Conservation (phyloP, 2,329 filamentous ascomycete genomes). For the Ophiocordyceps camponoti-rufipedis region DNA sequence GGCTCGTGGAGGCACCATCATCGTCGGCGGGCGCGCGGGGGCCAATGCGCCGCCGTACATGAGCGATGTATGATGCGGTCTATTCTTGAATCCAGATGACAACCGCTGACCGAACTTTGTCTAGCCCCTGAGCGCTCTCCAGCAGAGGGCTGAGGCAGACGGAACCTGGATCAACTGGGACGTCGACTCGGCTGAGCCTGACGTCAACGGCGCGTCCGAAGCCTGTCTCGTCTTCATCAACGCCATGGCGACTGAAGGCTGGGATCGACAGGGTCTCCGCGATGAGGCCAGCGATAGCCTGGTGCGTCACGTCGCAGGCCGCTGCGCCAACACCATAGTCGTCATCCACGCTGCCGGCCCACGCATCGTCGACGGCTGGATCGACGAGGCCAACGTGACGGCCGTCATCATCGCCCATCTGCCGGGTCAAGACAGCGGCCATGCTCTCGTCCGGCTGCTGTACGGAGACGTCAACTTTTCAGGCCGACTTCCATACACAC, state of each 20-base stretch:
- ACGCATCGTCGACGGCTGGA: constrained; percentile 62
- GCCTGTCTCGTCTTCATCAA: constrained; percentile 74
- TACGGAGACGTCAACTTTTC: constrained; percentile 59
- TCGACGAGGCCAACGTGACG: constrained; percentile 59
- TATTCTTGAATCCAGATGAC: too few species aligned
- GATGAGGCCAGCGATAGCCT: constrained; percentile 67
- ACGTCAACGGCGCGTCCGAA: constrained; percentile 23
- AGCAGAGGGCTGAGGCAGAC: constrained; percentile 31
- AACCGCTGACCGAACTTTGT: too few species aligned
- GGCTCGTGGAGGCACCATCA: constrained; percentile 30
- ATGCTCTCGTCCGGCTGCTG: constrained; percentile 61
- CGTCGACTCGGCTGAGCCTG: constrained; percentile 12
- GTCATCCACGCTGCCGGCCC: constrained; percentile 77
- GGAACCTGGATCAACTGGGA: constrained; percentile 37
- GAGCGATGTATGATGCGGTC: constrained; percentile 16
- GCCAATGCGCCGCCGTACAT: constrained; percentile 31
- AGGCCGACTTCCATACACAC: constrained; percentile 76
- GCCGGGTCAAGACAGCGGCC: constrained; percentile 73
- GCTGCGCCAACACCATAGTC: constrained; percentile 45
- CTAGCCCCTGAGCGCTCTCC: constrained; percentile 37
- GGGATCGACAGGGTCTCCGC: constrained; percentile 43
- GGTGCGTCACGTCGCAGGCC: constrained; percentile 48
- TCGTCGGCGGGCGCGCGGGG: constrained; percentile 31
- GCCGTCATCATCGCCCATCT: constrained; percentile 70
- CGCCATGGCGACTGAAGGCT: constrained; percentile 62